Base-by-base conservation (phyloP, 495 filamentous ascomycete genomes). In the Echria macrotheca region DNA sequence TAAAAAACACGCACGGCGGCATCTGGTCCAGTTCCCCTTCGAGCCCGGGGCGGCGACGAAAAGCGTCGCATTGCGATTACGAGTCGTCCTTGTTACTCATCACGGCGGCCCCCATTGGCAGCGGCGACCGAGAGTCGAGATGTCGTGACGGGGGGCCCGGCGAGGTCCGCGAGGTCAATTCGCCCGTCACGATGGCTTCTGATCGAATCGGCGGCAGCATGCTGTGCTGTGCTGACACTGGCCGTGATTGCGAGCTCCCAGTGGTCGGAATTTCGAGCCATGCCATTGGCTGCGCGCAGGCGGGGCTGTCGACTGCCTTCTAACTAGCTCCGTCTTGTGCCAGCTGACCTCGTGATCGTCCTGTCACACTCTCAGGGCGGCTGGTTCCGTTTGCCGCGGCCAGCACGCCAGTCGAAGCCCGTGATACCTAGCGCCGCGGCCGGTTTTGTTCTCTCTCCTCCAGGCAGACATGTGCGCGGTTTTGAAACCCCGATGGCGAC, bases 261-360 rank as follows among this genome's bases (percentile, higher is more conserved):
- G 40, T 62, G 58, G 60, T 46, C 58, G 33, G 44, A 50, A 37
- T 39, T 23, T 38, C 47, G 24, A 50, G 40, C 26, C 39, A 53
- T 49, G 43, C 49, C 25, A 46, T 31, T 46, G 44, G 44, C 24
- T n/a, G 4, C 37, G 5, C 15, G 3, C 14, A 19, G 37, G 37
- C 18, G 14, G 38, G 38, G 38, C 18, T 12, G n/a, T 19, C 29
- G 28, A 28, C 26, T 35, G 28, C 28, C 12, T 45, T 47, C 39
- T 48, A 39, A 33, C 32, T 22, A 32, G 38, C 41, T 55, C 53
- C 41, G 44, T 55, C 33, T 43, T 45, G 19, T 40, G 44, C 50
- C 55, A 57, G 52, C 58, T 56, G 57, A 53, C 64, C 63, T 56
- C 58, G 60, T 66, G 65, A 68, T 66, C 53, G 31, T 24, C 42